Evolutionary conservation across 352 stramenopile genomes (phyloP).

Genomic region (Globisporangium heterothallicum): DNA sequence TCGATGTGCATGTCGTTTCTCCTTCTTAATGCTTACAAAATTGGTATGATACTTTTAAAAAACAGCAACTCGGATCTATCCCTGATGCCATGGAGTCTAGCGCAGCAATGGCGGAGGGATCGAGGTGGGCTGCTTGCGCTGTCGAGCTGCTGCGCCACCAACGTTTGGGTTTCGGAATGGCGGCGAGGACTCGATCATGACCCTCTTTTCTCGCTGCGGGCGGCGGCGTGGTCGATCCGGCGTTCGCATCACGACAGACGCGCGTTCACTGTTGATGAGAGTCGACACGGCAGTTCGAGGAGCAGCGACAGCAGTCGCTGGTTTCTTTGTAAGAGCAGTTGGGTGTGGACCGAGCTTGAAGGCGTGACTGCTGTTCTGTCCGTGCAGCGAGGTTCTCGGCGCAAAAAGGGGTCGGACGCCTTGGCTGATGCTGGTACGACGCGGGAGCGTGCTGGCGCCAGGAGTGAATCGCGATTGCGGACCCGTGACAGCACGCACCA

Average conservation of each 20-base stretch:
- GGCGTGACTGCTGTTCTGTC: neutral
- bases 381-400: neutral
- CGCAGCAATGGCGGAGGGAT: constrained; percentile 21
- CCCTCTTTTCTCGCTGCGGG: constrained; percentile 27
- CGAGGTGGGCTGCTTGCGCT: constrained; percentile 16
- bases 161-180: constrained; percentile 49
- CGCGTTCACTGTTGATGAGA: constrained; percentile 8
- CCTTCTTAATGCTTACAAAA: no score
- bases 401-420: neutral
- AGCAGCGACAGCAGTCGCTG: neutral
- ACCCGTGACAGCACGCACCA: constrained; percentile 22
- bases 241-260: constrained; percentile 64
- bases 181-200: constrained; percentile 73
- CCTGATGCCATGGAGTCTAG: neutral
- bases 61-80: no score
- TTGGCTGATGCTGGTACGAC: neutral
- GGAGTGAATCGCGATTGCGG: constrained; percentile 16
- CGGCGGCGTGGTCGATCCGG: constrained; percentile 69
- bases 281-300: constrained; percentile 10
- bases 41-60: no score
- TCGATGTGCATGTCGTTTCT: neutral
- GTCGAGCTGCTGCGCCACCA: constrained; percentile 8
- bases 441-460: constrained; percentile 7
- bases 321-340: neutral
- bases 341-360: constrained; percentile 3